A percentile compares a stretch with the other conserved stretches of the same genome.
Evolutionary conservation across 495 filamentous ascomycete species (phyloP).

Genomic region (Aspergillus kassunensis): DNA sequence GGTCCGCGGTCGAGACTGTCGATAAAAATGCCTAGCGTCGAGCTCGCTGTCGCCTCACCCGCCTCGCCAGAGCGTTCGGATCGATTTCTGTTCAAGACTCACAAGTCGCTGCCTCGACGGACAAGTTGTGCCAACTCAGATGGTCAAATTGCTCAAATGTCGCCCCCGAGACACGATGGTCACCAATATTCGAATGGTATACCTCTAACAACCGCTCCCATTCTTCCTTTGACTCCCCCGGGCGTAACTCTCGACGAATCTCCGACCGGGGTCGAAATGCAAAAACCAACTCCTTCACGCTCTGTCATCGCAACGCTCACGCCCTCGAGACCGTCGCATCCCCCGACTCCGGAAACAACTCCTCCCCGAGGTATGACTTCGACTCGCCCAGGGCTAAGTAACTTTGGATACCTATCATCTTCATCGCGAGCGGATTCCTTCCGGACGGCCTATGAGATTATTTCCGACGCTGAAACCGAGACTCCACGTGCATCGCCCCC

Average conservation of each 20-base stretch:
- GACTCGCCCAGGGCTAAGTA: conserved; percentile 39
- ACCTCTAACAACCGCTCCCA: conserved; percentile 24
- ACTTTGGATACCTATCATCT: conserved; percentile 30
- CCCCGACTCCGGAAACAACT: conserved; percentile 70
- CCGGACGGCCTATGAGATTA: conserved; percentile 63
- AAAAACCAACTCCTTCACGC: conserved; percentile 22
- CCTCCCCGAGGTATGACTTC: conserved; percentile 53
- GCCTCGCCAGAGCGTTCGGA: conserved; percentile 27
- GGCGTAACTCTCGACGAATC: conserved; percentile 23
- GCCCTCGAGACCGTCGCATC: conserved; percentile 60
- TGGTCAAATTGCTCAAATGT: conserved; percentile 25
- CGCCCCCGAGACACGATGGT: conserved; percentile 23
- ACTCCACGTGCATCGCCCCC: conserved; percentile 41
- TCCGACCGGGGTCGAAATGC: conserved; percentile 14
- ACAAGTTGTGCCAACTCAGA: conserved; percentile 22
- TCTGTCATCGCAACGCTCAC: conserved; percentile 42
- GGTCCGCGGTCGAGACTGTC: conserved; percentile 14
- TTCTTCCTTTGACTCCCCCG: conserved; percentile 41
- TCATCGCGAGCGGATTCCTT: conserved; percentile 67
- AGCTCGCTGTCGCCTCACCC: conserved; percentile 29
- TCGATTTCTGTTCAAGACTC: conserved; percentile 39
- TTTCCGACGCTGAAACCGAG: conserved; percentile 59
- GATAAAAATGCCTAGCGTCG: conserved; percentile 37
- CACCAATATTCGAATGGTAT: conserved; percentile 12
- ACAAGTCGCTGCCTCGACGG: conserved; percentile 43